A percentile compares a stretch with the other conserved stretches of the same genome.
Conservation (phyloP, 305 asterid genomes). For the Fraxinus ornus region DNA sequence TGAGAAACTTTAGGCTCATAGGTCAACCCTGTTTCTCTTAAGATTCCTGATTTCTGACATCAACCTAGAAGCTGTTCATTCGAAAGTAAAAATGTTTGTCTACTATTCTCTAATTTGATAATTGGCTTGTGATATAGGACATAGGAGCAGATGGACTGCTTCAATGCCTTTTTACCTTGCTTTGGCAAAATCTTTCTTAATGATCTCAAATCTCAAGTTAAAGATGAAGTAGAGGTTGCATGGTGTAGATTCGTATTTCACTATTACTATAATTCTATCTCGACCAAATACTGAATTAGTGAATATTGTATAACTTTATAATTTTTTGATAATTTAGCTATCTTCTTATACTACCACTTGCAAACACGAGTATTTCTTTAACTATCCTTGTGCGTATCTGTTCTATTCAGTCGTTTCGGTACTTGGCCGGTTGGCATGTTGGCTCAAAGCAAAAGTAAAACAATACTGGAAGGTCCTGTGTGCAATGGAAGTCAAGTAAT, state of each 20-base stretch:
- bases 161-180: background rate
- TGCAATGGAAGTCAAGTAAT: conserved; percentile 85
- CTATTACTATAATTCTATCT: background rate
- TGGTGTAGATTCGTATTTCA: background rate
- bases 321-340: background rate
- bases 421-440: conserved; percentile 99
- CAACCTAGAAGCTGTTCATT: background rate
- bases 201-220: conserved; percentile 1
- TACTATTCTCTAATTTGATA: background rate
- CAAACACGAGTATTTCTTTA: conserved; percentile 13
- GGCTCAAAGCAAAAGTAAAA: conserved; percentile 82
- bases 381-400: conserved; percentile 8
- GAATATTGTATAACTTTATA: background rate
- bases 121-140: background rate
- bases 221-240: conserved; percentile 14
- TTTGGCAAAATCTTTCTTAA: conserved; percentile 11
- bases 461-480: conserved; percentile 83
- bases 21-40: background rate
- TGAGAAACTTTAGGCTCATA: background rate
- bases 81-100: background rate
- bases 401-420: conserved; percentile 76
- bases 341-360: background rate
- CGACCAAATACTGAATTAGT: background rate
- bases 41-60: background rate
- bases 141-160: background rate